Evolutionary conservation across 164 flowering plant species (phyloP).

Genomic region (Sextonia rubra): DNA sequence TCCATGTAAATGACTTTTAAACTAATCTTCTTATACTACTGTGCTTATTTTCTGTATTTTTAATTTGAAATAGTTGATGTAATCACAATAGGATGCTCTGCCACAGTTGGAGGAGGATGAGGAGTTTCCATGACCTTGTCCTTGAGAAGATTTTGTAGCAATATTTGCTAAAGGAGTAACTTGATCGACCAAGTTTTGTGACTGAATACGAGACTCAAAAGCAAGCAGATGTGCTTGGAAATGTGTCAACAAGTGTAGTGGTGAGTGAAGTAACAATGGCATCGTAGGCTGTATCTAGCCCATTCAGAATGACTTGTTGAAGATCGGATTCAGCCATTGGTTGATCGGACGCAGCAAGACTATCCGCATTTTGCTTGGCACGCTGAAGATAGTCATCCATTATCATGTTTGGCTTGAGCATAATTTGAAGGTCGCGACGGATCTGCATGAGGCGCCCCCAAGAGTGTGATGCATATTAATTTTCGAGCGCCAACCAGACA

Average conservation of each 20-base stretch:
- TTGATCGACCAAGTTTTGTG: not conserved
- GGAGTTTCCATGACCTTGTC: not conserved
- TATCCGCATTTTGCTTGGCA: not conserved
- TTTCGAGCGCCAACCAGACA: not conserved
- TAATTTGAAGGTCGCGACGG: not conserved
- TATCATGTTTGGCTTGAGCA: not conserved
- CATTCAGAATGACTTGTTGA: not conserved
- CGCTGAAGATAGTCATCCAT: not conserved
- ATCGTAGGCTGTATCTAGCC: not conserved
- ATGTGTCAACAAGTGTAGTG: not conserved
- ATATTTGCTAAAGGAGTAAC: not conserved
- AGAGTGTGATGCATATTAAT: not conserved
- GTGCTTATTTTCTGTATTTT: too few relatives aligned
- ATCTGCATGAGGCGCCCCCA: not conserved
- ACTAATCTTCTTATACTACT: too few relatives aligned
- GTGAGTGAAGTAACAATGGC: not conserved
- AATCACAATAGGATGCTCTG: too few relatives aligned
- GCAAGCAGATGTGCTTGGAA: not conserved
- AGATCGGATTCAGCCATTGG: not conserved
- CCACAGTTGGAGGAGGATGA: not conserved
- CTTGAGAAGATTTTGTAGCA: not conserved
- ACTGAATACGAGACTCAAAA: not conserved
- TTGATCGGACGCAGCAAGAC: not conserved
- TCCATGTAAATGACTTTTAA: too few relatives aligned
- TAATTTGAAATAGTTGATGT: too few relatives aligned